These are phyloP conservation scores for Curvularia verruculosa DNA, from an alignment of 2,329 filamentous ascomycete genomes.

Conservation along the genomic window DNA sequence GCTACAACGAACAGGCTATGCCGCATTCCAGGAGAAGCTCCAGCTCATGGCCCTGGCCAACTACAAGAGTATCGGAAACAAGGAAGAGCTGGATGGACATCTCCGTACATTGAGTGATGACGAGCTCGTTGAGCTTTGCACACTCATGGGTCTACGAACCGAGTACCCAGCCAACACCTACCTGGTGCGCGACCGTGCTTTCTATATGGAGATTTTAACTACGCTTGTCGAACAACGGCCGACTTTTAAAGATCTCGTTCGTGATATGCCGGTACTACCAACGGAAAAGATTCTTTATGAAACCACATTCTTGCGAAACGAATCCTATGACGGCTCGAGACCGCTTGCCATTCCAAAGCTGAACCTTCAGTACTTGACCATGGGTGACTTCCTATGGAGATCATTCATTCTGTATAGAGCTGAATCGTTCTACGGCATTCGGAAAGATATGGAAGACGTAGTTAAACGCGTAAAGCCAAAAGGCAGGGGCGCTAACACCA, in stretches of 20 bases:
- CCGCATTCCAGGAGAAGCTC: slow-evolving; percentile 85
- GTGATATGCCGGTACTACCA: slow-evolving; percentile 76
- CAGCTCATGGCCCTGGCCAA: slow-evolving; percentile 92
- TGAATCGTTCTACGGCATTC: slow-evolving; percentile 92
- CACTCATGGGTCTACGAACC: slow-evolving; percentile 76
- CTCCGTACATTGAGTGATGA: slow-evolving; percentile 74
- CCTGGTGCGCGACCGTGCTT: slow-evolving; percentile 67
- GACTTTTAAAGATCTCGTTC: slow-evolving; percentile 81
- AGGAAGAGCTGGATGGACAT: slow-evolving; percentile 77
- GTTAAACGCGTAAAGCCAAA: slow-evolving; percentile 78
- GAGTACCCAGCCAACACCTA: slow-evolving; percentile 76
- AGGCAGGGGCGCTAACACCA: slow-evolving; percentile 67
- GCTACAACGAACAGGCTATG: slow-evolving; percentile 75
- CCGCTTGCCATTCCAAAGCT: slow-evolving; percentile 92
- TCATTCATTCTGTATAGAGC: slow-evolving; percentile 86
- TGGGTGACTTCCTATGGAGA: slow-evolving; percentile 96
- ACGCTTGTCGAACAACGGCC: slow-evolving; percentile 76
- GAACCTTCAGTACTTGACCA: slow-evolving; percentile 92
- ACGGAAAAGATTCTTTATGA: slow-evolving; percentile 86
- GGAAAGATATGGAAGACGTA: slow-evolving; percentile 85
- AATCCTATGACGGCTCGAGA: slow-evolving; percentile 83
- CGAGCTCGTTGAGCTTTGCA: slow-evolving; percentile 73
- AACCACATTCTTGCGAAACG: slow-evolving; percentile 75
- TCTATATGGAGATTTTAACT: slow-evolving; percentile 74
- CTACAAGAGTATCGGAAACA: slow-evolving; percentile 83